These are phyloP conservation scores for Vitis hybrid DNA, from an alignment of 177 flowering plant genomes.

Conservation along the genomic window DNA sequence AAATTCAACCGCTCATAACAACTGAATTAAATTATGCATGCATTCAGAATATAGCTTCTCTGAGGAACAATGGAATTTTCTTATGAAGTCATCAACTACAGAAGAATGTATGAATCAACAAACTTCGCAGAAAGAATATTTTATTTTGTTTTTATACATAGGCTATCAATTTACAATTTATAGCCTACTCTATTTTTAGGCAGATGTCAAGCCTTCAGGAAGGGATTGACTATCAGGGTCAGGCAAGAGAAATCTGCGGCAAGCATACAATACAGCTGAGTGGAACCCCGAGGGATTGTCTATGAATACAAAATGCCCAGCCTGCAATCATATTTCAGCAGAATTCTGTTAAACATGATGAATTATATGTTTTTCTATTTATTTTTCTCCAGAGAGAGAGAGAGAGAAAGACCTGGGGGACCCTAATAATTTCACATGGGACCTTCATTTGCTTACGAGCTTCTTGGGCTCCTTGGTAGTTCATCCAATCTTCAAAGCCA, in stretches of 20 bases:
- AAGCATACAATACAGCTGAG: constrained; percentile 70
- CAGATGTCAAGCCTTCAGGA: constrained; percentile 62
- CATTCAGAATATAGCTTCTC: too few species aligned
- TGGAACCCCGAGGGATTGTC: constrained; percentile 80
- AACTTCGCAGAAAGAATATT: background rate
- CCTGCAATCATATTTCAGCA: constrained; percentile 43
- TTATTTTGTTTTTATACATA: background rate
- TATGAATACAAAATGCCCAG: constrained; percentile 87
- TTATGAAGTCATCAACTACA: background rate
- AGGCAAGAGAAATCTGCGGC: constrained; percentile 64
- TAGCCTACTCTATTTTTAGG: constrained; percentile 23
- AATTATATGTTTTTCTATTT: background rate
- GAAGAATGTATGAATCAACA: background rate
- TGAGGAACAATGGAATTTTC: too few species aligned
- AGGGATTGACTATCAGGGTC: constrained; percentile 37
- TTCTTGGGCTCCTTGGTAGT: constrained; percentile 81
- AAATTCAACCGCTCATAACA: too few species aligned
- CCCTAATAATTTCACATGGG: constrained; percentile 91
- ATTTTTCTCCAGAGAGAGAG: background rate
- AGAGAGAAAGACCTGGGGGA: constrained; percentile 72
- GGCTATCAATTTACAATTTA: background rate
- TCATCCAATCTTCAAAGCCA: constrained; percentile 91
- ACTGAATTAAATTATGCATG: too few species aligned
- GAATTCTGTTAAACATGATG: background rate
- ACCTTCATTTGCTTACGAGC: constrained; percentile 89